Base-by-base conservation (phyloP, 192 early-diverging fungal species). In the Gryganskiella cystojenkinii region DNA sequence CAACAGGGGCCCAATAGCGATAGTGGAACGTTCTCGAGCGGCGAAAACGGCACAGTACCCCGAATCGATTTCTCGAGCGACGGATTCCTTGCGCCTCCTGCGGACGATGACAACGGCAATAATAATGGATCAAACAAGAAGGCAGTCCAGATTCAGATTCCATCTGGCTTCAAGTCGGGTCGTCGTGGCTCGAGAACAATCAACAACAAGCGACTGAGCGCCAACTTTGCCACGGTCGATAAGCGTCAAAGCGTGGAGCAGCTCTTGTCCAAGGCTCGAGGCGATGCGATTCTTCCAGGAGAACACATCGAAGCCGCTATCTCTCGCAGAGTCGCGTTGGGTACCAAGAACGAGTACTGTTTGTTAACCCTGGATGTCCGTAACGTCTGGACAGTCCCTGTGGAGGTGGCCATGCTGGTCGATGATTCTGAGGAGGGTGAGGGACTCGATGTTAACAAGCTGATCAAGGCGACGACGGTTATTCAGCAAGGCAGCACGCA, bases 361-460 rank as follows among this genome's bases (percentile, higher is more conserved):
- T 56, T 95, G 28, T 72, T 94, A 27, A 93, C 91, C 9, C 68
- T 95, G 82, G 94, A 95, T 84, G 71, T 95, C 27, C 71, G 87
- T 45, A 95, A 95, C 71, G 67, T 85, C 15, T 92, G 91, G 89
- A 88, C 82, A 7, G 70, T 87, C 17, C 85, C 90, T 19, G 93
- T 95, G 66, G 89, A 95, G 49, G 85, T 94, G 25, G 69, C 72
- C 0, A 92, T 94, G 84, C 80, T 86, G 27, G 82, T 93, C 43
- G 87, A 86, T 81, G 91, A 95, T 70, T 84, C 81, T 80, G 64
- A 58, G 30, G 63, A 73, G 24, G 68, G 78, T 11, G 71, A 75
- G 27, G 68, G 61, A 24, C 54, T 67, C 35, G 64, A 69, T 60
- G 54, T 79, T 0, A 73, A 45, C 61, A 58, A 60, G 31, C 53